Percentiles rank a stretch among this genome's conserved stretches.
Conservation (phyloP, 139 green algal species). For the Chlamydomonas urium region DNA sequence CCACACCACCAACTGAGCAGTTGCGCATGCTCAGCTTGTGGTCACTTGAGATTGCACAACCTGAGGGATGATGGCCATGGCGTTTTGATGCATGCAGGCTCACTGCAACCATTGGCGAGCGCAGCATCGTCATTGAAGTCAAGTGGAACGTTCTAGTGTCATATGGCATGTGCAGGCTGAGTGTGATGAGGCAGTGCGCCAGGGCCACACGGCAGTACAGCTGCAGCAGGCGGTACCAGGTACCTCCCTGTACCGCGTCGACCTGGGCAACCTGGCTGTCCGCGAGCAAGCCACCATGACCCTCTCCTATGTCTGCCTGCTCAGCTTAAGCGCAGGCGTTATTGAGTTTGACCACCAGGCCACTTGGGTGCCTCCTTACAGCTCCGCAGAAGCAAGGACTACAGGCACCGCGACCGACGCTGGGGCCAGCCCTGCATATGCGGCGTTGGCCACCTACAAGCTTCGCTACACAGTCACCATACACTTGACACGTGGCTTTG, state of each 20-base stretch:
- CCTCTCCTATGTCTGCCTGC: constrained; percentile 31
- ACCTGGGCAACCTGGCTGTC: constrained; percentile 35
- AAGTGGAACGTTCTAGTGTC: constrained; percentile 4
- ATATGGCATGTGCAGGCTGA: neutral
- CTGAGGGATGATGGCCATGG: too few relatives aligned
- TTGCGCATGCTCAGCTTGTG: too few relatives aligned
- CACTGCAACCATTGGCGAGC: constrained; percentile 10
- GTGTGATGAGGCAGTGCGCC: constrained; percentile 14
- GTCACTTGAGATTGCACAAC: too few relatives aligned
- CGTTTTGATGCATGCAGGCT: neutral
- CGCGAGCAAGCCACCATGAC: constrained; percentile 14
- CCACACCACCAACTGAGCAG: neutral
- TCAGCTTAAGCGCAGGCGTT: constrained; percentile 18
- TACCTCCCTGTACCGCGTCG: constrained; percentile 22
- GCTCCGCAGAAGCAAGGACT: neutral
- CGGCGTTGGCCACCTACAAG: constrained; percentile 19
- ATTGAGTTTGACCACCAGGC: constrained; percentile 38
- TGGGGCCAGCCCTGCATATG: constrained; percentile 4
- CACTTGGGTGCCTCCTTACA: constrained; percentile 39
- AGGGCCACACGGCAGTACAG: constrained; percentile 32
- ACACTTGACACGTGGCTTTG: constrained; percentile 2
- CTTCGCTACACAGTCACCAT: constrained; percentile 22
- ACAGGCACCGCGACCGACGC: neutral
- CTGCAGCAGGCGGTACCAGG: constrained; percentile 16
- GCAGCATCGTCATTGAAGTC: constrained; percentile 8